Evolutionary conservation across 1,139 yeast species (phyloP), one percentile per base, ranked within the genome.

Genomic region (Geotrichum candidum): DNA sequence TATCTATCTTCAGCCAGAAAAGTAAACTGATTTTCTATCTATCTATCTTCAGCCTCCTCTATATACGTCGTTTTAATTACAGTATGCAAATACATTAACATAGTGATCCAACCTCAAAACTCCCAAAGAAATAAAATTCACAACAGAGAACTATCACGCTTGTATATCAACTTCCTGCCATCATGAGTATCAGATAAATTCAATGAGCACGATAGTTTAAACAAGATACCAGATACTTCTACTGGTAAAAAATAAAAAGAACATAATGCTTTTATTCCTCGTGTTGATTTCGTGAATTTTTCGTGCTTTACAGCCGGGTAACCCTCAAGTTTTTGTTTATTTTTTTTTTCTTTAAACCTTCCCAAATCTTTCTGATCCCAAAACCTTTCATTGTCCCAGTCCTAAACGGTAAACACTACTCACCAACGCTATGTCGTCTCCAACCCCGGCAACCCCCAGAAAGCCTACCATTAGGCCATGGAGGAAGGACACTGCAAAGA

Each of bases 381-480:
- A 54, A 54, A 33, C 41, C 41, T 53, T 45, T 54, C 27, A 27
- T 54, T 10, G 18, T n/a, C 22, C 31, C 18, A 45, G 51, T 11
- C 15, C 11, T 15, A 15, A 41, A 25, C 51, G 38, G 27, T 25
- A 27, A 41, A n/a, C 38, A 48, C 23, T 23, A 50, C 38, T 23
- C 15, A 35, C 41, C 41, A 29, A 27, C 45, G 57, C 57, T 33
- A 56, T 56, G 60, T 59, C 62, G 53, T 57, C 61, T 10, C 22
- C 61, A 46, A 38, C 54, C 22, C 33, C 46, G 29, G 31, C 54
- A 56, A 18, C 60, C 6, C 50, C 57, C 4, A 33, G 53, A 50
- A 59, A 57, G 46, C 55, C 53, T 33, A 50, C 33, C n/a, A 55
- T 52, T 11, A 50, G 63, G 58, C 65, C 65, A 45, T 63, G 65